phyloP scores from a whole-genome alignment of 805 yeast genomes.

The Teunomyces cretensis region DNA sequence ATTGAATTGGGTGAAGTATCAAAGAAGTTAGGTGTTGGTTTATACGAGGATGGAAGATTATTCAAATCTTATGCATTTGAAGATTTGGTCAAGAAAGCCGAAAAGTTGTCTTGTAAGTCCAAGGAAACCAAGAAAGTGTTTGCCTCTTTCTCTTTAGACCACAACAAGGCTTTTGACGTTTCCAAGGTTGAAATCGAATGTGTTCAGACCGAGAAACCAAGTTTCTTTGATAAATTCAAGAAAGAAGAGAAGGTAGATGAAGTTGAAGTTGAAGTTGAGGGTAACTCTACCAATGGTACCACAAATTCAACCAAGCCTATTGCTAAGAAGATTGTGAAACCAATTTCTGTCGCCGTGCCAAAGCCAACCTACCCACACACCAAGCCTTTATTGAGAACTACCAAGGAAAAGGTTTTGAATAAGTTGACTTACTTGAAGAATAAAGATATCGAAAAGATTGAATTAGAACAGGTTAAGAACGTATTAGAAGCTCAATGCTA shows the following conservation, averaged over 20 bases:
- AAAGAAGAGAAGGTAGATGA: slow-evolving; percentile 20
- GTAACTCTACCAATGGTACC: slow-evolving; percentile 7
- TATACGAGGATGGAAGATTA: slow-evolving; percentile 41
- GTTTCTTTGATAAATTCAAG: slow-evolving; percentile 27
- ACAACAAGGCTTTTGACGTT: slow-evolving; percentile 51
- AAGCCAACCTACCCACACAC: slow-evolving; percentile 46
- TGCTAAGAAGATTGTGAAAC: slow-evolving; percentile 15
- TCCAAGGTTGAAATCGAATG: slow-evolving; percentile 48
- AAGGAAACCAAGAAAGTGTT: slow-evolving; percentile 25
- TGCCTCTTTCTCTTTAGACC: slow-evolving; percentile 46
- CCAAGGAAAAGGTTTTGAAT: slow-evolving; percentile 44
- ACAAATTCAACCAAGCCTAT: slow-evolving; percentile 18
- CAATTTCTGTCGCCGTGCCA: slow-evolving; percentile 35
- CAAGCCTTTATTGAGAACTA: slow-evolving; percentile 32
- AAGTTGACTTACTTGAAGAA: slow-evolving; percentile 54
- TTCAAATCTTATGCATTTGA: slow-evolving; percentile 27
- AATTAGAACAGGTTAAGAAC: slow-evolving; percentile 61
- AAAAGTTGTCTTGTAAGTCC: slow-evolving; percentile 41
- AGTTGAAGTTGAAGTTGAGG: slow-evolving; percentile 12
- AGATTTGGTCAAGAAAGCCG: slow-evolving; percentile 24
- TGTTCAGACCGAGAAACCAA: slow-evolving; percentile 16
- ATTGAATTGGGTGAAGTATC: slow-evolving; percentile 37
- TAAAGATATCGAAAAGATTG: slow-evolving; percentile 54
- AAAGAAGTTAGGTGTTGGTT: slow-evolving; percentile 29
- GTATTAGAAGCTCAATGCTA: slow-evolving; percentile 73